A percentile compares a stretch with the other conserved stretches of the same genome.
These are phyloP conservation scores for Colletotrichum sp. DNA, from an alignment of 2,329 filamentous ascomycete species.

Conservation along the genomic window DNA sequence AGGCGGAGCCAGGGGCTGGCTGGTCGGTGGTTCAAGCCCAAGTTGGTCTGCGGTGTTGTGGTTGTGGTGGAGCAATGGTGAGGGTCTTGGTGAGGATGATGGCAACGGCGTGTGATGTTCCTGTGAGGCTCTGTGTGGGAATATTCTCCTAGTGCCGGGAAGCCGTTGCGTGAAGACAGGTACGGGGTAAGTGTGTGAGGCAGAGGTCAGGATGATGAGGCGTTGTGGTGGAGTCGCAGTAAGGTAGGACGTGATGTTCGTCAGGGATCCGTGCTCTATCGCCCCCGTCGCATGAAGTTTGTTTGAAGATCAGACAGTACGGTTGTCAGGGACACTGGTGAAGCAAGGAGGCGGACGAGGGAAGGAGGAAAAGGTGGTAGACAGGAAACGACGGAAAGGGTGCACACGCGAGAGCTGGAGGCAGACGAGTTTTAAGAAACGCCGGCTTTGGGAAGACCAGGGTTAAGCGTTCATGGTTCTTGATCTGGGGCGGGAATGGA, in stretches of 20 bases:
- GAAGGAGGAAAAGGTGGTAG: constrained; percentile 34
- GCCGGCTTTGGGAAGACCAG: neutral
- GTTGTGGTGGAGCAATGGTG: constrained; percentile 5
- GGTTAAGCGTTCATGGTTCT: neutral
- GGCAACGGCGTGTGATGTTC: neutral
- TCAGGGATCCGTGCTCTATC: constrained; percentile 25
- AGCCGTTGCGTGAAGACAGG: constrained; percentile 1
- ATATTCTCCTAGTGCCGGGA: constrained; percentile 15
- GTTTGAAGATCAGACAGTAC: constrained; percentile 42
- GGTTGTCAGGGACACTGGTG: constrained; percentile 27
- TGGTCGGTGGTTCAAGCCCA: neutral
- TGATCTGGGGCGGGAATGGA: constrained; percentile 3
- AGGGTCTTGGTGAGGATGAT: neutral
- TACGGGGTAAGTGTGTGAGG: constrained; percentile 4
- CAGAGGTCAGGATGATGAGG: constrained; percentile 16
- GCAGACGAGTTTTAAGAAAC: constrained; percentile 29
- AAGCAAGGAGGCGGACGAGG: constrained; percentile 33
- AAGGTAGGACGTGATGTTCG: constrained; percentile 17
- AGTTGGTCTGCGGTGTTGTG: neutral
- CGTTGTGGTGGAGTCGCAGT: constrained; percentile 19
- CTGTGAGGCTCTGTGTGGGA: constrained; percentile 19
- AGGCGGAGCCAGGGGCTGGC: constrained; percentile 8
- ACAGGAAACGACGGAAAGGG: constrained; percentile 14
- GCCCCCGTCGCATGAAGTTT: constrained; percentile 32
- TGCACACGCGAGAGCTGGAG: constrained; percentile 28